Conservation (phyloP, 2,329 filamentous ascomycete species). For the Calonectria pauciramosa region DNA sequence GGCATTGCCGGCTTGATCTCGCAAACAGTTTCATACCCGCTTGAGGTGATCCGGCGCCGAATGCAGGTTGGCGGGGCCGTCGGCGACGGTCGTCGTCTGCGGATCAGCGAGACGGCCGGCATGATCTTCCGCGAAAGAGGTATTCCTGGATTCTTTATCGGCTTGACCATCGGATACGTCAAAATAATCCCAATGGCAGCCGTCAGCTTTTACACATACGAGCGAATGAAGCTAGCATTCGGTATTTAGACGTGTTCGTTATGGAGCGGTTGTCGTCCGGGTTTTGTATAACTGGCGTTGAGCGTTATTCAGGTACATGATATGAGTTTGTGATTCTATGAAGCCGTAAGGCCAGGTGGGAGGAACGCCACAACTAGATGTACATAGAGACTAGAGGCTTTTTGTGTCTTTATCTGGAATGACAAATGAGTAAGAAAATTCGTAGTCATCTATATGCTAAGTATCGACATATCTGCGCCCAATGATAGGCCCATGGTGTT, state of each 20-base stretch:
- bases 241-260: slow-evolving; percentile 66
- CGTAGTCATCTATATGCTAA: not conserved
- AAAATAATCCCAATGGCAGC: slow-evolving; percentile 94
- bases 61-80: slow-evolving; percentile 98
- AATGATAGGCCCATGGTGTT: not conserved
- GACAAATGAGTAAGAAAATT: not conserved
- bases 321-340: slow-evolving; percentile 25
- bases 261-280: slow-evolving; percentile 10
- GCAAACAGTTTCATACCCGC: slow-evolving; percentile 92
- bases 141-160: slow-evolving; percentile 88
- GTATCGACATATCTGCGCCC: not conserved
- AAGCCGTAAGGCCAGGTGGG: not conserved
- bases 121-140: slow-evolving; percentile 84
- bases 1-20: slow-evolving; percentile 90
- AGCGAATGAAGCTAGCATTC: slow-evolving; percentile 73
- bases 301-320: slow-evolving; percentile 35
- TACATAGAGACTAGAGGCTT: slow-evolving; percentile 18
- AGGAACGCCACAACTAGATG: slow-evolving; percentile 13
- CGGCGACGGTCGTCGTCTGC: slow-evolving; percentile 85
- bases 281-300: slow-evolving; percentile 41
- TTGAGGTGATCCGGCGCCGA: slow-evolving; percentile 90
- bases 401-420: slow-evolving; percentile 8
- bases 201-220: slow-evolving; percentile 75
- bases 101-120: slow-evolving; percentile 82
- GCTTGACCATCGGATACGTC: slow-evolving; percentile 92